phyloP scores from a whole-genome alignment of 164 flowering plant species.

The Umbilicus rupestris region DNA sequence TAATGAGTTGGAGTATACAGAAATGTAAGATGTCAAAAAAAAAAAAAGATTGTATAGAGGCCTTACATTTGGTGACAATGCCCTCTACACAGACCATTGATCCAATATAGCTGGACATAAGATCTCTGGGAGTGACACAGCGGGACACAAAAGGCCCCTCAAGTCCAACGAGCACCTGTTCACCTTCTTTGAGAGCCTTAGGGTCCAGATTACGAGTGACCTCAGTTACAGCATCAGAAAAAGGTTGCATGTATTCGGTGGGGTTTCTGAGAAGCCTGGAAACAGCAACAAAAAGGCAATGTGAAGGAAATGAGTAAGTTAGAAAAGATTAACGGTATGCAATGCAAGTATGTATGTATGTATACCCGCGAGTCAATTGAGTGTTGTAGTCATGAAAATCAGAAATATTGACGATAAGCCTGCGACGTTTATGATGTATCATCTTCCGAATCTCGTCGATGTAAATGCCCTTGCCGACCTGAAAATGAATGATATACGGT shows the following conservation, averaged over 20 bases:
- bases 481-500: neutral
- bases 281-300: no score
- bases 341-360: no score
- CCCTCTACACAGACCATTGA: slow-evolving; percentile 97
- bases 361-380: slow-evolving; percentile 6
- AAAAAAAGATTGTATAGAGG: neutral
- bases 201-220: slow-evolving; percentile 50
- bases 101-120: slow-evolving; percentile 81
- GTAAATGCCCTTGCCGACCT: slow-evolving; percentile 10
- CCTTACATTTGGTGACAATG: slow-evolving; percentile 83
- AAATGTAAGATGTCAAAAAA: neutral
- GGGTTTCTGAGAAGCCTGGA: slow-evolving; percentile 69
- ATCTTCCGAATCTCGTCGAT: slow-evolving; percentile 5
- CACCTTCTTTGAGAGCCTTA: slow-evolving; percentile 83
- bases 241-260: slow-evolving; percentile 70
- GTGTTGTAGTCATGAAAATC: slow-evolving; percentile 8
- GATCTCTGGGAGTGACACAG: slow-evolving; percentile 85
- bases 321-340: no score
- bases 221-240: slow-evolving; percentile 82
- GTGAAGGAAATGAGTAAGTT: no score
- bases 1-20: neutral
- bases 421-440: neutral
- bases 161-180: slow-evolving; percentile 74
- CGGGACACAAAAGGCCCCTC: slow-evolving; percentile 92
- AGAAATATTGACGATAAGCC: neutral